These are phyloP conservation scores for Triticum timopheevii DNA, from an alignment of 176 grass and related monocot species.

Conservation along the genomic window DNA sequence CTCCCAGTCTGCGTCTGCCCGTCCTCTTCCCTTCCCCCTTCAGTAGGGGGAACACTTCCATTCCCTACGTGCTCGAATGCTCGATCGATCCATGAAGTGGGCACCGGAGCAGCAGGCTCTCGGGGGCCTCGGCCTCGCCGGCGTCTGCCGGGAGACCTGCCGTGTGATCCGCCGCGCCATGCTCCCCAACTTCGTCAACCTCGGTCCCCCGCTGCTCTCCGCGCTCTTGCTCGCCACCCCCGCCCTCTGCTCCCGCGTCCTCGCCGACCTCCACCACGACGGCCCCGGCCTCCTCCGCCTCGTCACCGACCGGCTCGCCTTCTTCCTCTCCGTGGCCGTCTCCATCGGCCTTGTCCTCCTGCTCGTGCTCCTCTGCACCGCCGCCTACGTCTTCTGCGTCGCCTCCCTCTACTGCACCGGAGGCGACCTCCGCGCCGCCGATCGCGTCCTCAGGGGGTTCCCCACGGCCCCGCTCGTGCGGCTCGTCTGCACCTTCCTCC, in stretches of 20 bases:
- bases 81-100: neutral
- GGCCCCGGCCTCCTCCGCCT: neutral
- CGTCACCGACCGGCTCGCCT: neutral
- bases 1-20: too few relatives aligned
- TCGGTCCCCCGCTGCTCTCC: neutral
- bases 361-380: neutral
- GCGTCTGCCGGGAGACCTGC: neutral
- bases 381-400: neutral
- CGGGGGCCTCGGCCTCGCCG: neutral
- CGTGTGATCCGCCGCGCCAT: neutral
- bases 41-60: neutral
- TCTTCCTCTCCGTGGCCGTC: neutral
- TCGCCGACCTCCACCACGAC: too few relatives aligned
- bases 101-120: neutral
- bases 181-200: neutral
- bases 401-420: neutral
- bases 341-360: neutral
- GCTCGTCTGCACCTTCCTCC: neutral
- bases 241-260: neutral
- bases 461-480: neutral
- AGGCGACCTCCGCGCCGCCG: neutral
- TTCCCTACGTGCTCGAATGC: neutral
- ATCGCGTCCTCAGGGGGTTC: neutral
- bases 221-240: neutral
- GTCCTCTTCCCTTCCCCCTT: too few relatives aligned